These are phyloP conservation scores for Picea glauca DNA, from an alignment of 75 land plant species.

Conservation along the genomic window DNA sequence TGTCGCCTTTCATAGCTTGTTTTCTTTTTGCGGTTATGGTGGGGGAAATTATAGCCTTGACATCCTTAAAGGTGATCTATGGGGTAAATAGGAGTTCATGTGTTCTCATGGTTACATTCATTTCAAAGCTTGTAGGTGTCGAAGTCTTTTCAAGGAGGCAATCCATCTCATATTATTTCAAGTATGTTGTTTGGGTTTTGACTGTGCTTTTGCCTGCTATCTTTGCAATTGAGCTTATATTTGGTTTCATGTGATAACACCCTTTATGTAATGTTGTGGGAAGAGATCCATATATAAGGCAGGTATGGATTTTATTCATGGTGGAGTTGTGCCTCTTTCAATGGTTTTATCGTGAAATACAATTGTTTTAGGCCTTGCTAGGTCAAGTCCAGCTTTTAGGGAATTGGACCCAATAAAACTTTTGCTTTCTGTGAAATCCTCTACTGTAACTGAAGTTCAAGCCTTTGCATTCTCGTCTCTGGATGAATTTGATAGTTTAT, in stretches of 20 bases:
- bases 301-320: constrained; percentile 49
- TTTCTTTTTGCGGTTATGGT: constrained; percentile 31
- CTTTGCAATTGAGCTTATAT: constrained; percentile 51
- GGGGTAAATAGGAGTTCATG: constrained; percentile 23
- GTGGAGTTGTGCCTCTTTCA: constrained; percentile 54
- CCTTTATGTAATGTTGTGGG: constrained; percentile 59
- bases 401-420: constrained; percentile 54
- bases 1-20: constrained; percentile 31
- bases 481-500: constrained; percentile 64
- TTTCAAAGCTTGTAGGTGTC: constrained; percentile 36
- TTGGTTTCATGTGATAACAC: constrained; percentile 80
- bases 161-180: constrained; percentile 69
- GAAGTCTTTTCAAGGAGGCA: constrained; percentile 48
- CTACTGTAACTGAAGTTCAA: constrained; percentile 59
- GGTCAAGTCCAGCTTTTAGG: constrained; percentile 1
- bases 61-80: constrained; percentile 52
- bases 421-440: constrained; percentile 53
- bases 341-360: constrained; percentile 80
- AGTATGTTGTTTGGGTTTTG: constrained; percentile 15
- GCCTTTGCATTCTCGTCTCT: constrained; percentile 69
- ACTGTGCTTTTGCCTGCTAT: constrained; percentile 50
- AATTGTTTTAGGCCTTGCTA: constrained; percentile 55
- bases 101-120: constrained; percentile 32
- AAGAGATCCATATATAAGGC: constrained; percentile 29
- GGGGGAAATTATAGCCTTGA: constrained; percentile 21